Evolutionary conservation across 2,329 filamentous ascomycete species (phyloP), one percentile per base, ranked within the genome.

Genomic region (Fusarium albidum): DNA sequence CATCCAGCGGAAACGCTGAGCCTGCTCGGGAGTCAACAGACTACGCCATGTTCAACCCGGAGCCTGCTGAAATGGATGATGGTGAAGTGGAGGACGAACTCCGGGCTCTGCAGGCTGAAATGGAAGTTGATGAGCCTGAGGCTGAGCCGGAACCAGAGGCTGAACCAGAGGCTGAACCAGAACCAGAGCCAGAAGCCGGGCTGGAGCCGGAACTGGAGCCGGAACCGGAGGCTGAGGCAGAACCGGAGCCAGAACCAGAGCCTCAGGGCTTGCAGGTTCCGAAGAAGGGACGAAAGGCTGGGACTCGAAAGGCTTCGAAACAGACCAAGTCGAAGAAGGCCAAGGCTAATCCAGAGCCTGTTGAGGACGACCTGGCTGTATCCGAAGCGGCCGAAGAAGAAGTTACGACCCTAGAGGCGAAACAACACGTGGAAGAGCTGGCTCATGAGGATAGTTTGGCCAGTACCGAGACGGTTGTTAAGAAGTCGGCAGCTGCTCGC

Each of bases 261-360:
- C 33, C 40, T 9, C 75, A 79, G 33, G 64, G 72, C n/a, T 61
- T 81, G 0, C 69, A 74, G 5, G 72, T 80, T 10, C 76, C 80
- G 5, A 85, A 85, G 69, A 85, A 82, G 66, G 80, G 79, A 21
- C 79, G 79, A 41, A 84, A 84, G 61, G 68, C 78, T 3, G 77
- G 71, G n/a, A 71, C 75, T 4, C 77, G 77, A 37, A 85, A 84
- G 59, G 75, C 61, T 1, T 82, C 82, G 0, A 84, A 83, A 67
- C 79, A 82, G 57, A 75, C 76, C 9, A 80, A 79, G 43, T 55
- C 72, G 7, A 77, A 74, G 63, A 82, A 80, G 62, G 52, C 69
- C 8, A 79, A 79, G 58, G 67, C 73, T 3, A 63, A 68, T 9
- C 59, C 68, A 3, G 55, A 64, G 9, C 61, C 68, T 32, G 66